Percentiles rank a stretch among this genome's conserved stretches.
These are phyloP conservation scores for Penicillium sp. DNA, from an alignment of 2,329 filamentous ascomycete species.

Conservation along the genomic window DNA sequence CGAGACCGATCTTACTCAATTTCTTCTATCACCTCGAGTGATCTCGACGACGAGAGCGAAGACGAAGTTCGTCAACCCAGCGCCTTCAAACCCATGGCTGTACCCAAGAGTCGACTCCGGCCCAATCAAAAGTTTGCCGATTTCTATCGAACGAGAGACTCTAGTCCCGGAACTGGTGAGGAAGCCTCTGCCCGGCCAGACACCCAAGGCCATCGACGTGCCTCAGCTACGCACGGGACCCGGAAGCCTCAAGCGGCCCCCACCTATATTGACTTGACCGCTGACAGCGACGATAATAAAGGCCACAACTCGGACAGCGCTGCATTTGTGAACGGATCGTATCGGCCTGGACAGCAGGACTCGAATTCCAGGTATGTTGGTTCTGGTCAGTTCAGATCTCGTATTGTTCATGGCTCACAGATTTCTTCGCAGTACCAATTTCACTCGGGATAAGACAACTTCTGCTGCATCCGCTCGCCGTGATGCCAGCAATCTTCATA, in stretches of 20 bases:
- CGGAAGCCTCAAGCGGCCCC: conserved; percentile 21
- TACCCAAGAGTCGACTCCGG: conserved; percentile 44
- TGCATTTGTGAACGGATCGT: conserved; percentile 29
- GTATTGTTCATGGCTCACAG: not conserved
- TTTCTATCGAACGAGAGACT: conserved; percentile 30
- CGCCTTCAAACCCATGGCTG: conserved; percentile 44
- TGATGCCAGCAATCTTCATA: conserved; percentile 40
- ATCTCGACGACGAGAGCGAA: conserved; percentile 41
- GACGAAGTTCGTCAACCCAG: conserved; percentile 26
- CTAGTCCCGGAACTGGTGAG: conserved; percentile 39
- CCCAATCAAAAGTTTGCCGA: conserved; percentile 36
- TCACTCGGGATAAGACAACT: conserved; percentile 8
- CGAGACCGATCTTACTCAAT: conserved; percentile 35
- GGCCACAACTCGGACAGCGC: conserved; percentile 39
- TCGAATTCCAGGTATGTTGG: conserved; percentile 23
- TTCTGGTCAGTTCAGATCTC: not conserved
- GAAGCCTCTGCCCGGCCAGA: conserved; percentile 24
- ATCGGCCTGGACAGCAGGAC: conserved; percentile 18
- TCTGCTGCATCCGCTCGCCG: conserved; percentile 37
- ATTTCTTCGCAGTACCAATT: conserved; percentile 11
- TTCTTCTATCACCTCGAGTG: conserved; percentile 47
- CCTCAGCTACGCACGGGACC: conserved; percentile 13
- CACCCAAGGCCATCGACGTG: conserved; percentile 12
- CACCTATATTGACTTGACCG: conserved; percentile 27
- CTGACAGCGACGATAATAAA: conserved; percentile 36